A percentile compares a stretch with the other conserved stretches of the same genome.
phyloP scores from a whole-genome alignment of 1,139 yeast species.

The Debaryomycetaceae sp. region DNA sequence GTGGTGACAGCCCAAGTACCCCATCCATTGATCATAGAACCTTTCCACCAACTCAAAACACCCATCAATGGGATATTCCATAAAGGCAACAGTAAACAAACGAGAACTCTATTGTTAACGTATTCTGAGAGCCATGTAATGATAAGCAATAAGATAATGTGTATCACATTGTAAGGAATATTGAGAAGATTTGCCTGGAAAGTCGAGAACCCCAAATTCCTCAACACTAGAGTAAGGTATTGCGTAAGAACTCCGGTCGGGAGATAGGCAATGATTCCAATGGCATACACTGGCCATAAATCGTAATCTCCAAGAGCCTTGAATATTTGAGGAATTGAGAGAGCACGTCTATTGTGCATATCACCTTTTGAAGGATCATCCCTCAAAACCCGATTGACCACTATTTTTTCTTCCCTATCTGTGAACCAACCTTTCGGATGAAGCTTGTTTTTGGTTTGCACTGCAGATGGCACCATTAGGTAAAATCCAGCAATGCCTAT shows the following conservation, averaged over 20 bases:
- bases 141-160: slow-evolving; percentile 33
- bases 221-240: slow-evolving; percentile 53
- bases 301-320: slow-evolving; percentile 21
- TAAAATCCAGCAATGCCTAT: slow-evolving; percentile 27
- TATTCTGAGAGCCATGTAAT: slow-evolving; percentile 40
- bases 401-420: slow-evolving; percentile 31
- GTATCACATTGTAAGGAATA: slow-evolving; percentile 46
- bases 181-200: slow-evolving; percentile 51
- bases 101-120: slow-evolving; percentile 31
- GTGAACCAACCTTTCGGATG: slow-evolving; percentile 34
- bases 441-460: slow-evolving; percentile 23
- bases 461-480: slow-evolving; percentile 34
- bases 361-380: slow-evolving; percentile 34
- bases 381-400: slow-evolving; percentile 26
- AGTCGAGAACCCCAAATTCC: slow-evolving; percentile 52
- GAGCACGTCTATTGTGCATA: slow-evolving; percentile 31
- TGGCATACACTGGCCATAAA: slow-evolving; percentile 57
- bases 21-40: slow-evolving; percentile 43
- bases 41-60: slow-evolving; percentile 49
- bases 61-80: slow-evolving; percentile 37
- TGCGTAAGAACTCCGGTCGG: slow-evolving; percentile 37
- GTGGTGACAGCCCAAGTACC: slow-evolving; percentile 43
- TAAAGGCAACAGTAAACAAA: slow-evolving; percentile 33
- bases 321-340: slow-evolving; percentile 17
- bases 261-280: slow-evolving; percentile 42